Percentiles rank a stretch among this genome's conserved stretches.
phyloP scores from a whole-genome alignment of 257 asterid species.

The Jacaranda copaia region DNA sequence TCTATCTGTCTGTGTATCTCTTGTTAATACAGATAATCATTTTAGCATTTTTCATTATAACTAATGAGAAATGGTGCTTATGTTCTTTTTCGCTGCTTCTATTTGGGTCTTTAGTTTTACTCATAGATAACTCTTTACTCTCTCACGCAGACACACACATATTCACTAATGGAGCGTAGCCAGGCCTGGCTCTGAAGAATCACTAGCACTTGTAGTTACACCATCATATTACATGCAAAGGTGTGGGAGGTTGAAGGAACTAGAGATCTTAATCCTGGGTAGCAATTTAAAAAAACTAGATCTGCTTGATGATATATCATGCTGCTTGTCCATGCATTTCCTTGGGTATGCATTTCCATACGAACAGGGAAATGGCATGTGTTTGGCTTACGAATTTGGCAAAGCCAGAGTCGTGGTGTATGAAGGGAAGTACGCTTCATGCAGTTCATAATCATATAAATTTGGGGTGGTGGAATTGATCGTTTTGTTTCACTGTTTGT shows the following conservation, averaged over 20 bases:
- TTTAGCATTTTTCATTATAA: slow-evolving; percentile 3
- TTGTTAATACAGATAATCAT: neutral
- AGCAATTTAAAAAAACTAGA: slow-evolving; percentile 10
- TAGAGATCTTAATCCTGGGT: slow-evolving; percentile 7
- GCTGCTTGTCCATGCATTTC: neutral
- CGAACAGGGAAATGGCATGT: neutral
- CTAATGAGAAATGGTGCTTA: neutral
- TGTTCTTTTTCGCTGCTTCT: neutral
- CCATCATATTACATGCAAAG: neutral
- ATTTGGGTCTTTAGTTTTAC: neutral
- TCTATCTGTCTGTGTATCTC: neutral
- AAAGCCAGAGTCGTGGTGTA: slow-evolving; percentile 1
- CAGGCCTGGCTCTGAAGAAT: neutral
- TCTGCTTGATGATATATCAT: slow-evolving; percentile 1
- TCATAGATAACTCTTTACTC: neutral
- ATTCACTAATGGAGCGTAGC: neutral
- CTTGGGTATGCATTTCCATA: neutral
- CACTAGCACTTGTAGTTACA: neutral
- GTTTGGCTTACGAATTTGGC: neutral
- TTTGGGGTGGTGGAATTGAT: slow-evolving; percentile 7
- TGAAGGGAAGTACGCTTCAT: neutral
- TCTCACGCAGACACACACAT: neutral
- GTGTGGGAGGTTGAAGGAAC: slow-evolving; percentile 16
- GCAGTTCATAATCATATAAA: neutral
- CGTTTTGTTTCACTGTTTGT: neutral